Base-by-base conservation (phyloP, 768 basidiomycete species). In the Podaxis pistillaris region DNA sequence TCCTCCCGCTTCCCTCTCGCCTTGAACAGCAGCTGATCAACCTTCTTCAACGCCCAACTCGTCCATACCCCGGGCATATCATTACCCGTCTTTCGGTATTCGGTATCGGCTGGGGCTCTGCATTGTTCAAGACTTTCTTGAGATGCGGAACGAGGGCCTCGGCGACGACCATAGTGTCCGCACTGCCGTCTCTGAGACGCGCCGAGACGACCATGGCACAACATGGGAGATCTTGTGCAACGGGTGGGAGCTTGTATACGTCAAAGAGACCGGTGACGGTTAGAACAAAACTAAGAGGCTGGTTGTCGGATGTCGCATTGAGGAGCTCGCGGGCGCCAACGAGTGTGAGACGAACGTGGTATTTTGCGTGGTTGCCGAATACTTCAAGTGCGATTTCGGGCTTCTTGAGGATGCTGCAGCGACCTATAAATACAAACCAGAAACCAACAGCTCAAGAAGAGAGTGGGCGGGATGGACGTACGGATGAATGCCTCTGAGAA, bases 331-430 rank as follows among this genome's bases (percentile, higher is more conserved):
- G 86, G 0, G 81, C 88, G 1, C 81, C 84, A 0, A 74, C 65
- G 9, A 83, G 73, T 2, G 83, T 81, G 13, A 90, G 77, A 22
- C 75, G 70, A 17, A 89, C 65, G 52, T 83, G 81, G 69, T 89
- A 88, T 68, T 85, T 86, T 13, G 85, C 76, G 62, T 81, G 86
- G 68, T 90, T 75, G 19, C 83, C 82, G 68, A 88, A 87, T 22
- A 88, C 82, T 33, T 81, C 74, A 12, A 91, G 74, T 2, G 87
- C 86, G 41, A 89, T 78, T 26, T 73, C 67, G 2, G 85, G 83
- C 60, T 83, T 84, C 13, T 73, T 68, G 1, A 89, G 79, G 67
- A 87, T 80, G 63, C 81, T 76, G 58, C 87, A 90, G 7, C 89
- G 87, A 26, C 83, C 88, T 91, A 30, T 3, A 36, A 59, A 49